These are phyloP conservation scores for Penicillium waksmanii DNA, from an alignment of 495 filamentous ascomycete genomes.

Conservation along the genomic window DNA sequence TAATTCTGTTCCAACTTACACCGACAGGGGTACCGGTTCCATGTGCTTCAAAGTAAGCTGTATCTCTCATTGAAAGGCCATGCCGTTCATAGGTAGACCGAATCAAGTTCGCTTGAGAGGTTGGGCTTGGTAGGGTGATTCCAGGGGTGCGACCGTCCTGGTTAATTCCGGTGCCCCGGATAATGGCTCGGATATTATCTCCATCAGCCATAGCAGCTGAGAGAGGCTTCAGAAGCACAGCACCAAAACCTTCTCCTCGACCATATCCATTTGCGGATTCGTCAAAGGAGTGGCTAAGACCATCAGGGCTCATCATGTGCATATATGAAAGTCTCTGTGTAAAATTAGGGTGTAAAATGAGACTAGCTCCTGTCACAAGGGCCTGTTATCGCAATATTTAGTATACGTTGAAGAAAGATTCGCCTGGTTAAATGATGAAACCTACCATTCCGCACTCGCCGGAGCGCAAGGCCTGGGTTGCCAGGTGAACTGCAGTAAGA, in stretches of 20 bases:
- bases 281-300: constrained; percentile 37
- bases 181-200: constrained; percentile 49
- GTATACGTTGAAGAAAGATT: background rate
- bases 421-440: background rate
- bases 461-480: constrained; percentile 40
- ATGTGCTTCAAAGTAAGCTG: constrained; percentile 47
- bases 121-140: constrained; percentile 47
- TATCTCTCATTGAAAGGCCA: constrained; percentile 44
- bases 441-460: constrained; percentile 42
- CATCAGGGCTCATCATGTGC: constrained; percentile 34
- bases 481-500: constrained; percentile 42
- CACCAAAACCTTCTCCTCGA: constrained; percentile 49
- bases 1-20: constrained; percentile 26
- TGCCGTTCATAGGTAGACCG: constrained; percentile 49
- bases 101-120: constrained; percentile 58
- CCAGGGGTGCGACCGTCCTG: constrained; percentile 58
- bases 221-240: constrained; percentile 46
- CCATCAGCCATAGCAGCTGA: constrained; percentile 41
- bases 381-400: constrained; percentile 19
- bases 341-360: constrained; percentile 32
- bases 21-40: constrained; percentile 58
- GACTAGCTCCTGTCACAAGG: constrained; percentile 30
- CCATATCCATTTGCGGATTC: constrained; percentile 45
- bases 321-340: constrained; percentile 31
- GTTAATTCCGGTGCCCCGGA: constrained; percentile 35